Base-by-base conservation (phyloP, 257 asterid species). In the Plantago elongata region DNA sequence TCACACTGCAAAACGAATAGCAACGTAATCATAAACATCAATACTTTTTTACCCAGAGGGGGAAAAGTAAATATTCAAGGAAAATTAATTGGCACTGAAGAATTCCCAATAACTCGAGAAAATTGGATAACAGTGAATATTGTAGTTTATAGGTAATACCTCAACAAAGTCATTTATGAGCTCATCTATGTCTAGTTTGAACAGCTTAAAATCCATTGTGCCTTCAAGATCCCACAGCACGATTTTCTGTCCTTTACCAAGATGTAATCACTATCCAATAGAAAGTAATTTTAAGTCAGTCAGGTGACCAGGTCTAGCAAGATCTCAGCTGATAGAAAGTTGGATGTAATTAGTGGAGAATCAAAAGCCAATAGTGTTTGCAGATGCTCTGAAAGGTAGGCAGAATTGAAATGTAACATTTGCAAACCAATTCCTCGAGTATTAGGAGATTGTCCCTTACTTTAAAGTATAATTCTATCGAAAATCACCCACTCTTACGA, bases 181-280 rank as follows among this genome's bases (percentile, higher is more conserved):
- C 69, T 88, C 92, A 64, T 88, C 95, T 55, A 88, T 86, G 74
- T 91, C 98, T 70, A 70, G 78, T 79, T 82, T 82, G 88, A 88
- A 88, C 11, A 81, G 81, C 73, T 78, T 83, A 64, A 86, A 73
- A 62, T 86, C 96, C 95, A 88, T 91, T 56, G 65, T 55, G 61
- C 70, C 29, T 38, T 54, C 45, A 7, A 15, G 45, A 47, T 67
- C 49, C 16, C 49, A 13, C 17, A 48, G 58, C 57, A 29, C 55
- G 12, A 47, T 47, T 47, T 9, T 37, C n/a, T 47, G 16, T 13
- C 16, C 3, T 6, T 2, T 47, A 64, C 57, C 63, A 54, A 42
- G 63, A 64, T 38, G 70, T 13, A 65, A 64, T 13, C 44, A 57
- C 43, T 61, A 54, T 16, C 57, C 18, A 86, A 13, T 11, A 55